These are phyloP conservation scores for Avena insularis DNA, from an alignment of 176 grass and related monocot genomes.

Conservation along the genomic window DNA sequence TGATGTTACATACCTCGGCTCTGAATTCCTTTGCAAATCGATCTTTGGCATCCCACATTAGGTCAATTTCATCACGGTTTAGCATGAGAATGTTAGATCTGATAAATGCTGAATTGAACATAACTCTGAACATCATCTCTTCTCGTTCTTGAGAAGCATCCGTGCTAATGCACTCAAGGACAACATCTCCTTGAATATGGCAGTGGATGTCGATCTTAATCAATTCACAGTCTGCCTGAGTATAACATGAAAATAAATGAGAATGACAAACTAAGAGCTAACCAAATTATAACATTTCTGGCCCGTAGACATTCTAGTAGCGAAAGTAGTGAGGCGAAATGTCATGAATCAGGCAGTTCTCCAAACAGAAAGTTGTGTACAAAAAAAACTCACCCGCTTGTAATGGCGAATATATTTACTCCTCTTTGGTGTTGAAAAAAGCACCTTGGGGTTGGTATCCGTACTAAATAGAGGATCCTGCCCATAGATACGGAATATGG, in stretches of 20 bases:
- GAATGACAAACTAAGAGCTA: constrained; percentile 5
- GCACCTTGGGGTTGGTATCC: constrained; percentile 67
- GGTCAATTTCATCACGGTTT: constrained; percentile 91
- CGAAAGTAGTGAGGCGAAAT: background rate
- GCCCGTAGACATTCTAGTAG: constrained; percentile 2
- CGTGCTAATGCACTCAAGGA: constrained; percentile 95
- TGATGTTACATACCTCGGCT: constrained; percentile 70
- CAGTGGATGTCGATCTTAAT: constrained; percentile 98
- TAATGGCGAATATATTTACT: constrained; percentile 86
- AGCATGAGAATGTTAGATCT: constrained; percentile 98
- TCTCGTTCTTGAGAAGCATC: constrained; percentile 74
- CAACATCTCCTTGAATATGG: constrained; percentile 97
- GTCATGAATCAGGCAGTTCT: constrained; percentile 27
- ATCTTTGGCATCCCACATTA: constrained; percentile 97
- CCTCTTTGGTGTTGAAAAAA: constrained; percentile 83
- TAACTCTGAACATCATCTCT: constrained; percentile 97
- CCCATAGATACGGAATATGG: constrained; percentile 94
- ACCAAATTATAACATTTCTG: constrained; percentile 19
- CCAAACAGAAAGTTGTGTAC: constrained; percentile 1
- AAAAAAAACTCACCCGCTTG: constrained; percentile 70
- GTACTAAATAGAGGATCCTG: constrained; percentile 78
- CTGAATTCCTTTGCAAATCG: constrained; percentile 86
- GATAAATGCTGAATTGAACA: constrained; percentile 98
- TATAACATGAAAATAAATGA: constrained; percentile 45
- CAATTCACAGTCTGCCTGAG: constrained; percentile 86